Evolutionary conservation across 192 early-diverging fungal genomes (phyloP).

Genomic region (Podochytrium sp.): DNA sequence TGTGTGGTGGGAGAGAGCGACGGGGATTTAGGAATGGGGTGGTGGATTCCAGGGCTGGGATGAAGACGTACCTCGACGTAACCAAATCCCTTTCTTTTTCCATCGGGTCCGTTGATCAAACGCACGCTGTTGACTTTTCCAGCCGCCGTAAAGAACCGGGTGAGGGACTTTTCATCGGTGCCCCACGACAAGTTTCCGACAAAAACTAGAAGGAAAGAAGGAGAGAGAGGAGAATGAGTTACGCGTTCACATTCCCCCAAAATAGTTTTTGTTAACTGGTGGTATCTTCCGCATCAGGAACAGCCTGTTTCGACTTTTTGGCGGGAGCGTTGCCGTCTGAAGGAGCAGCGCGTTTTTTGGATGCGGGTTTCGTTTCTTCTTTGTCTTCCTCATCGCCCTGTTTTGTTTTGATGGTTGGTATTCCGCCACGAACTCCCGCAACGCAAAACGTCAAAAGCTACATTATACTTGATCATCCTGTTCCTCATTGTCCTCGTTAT

Average conservation of each 20-base stretch:
- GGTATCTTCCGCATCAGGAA: conserved; percentile 7
- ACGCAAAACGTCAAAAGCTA: too few species aligned
- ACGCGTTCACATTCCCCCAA: background rate
- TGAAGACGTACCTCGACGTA: too few species aligned
- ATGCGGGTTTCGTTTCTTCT: conserved; percentile 37
- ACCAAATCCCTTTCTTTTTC: conserved; percentile 69
- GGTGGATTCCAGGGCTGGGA: too few species aligned
- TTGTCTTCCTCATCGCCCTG: conserved; percentile 57
- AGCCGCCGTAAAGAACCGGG: conserved; percentile 62
- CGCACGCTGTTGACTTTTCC: conserved; percentile 76
- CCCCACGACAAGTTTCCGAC: conserved; percentile 80
- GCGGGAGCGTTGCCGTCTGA: background rate
- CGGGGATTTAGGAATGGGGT: too few species aligned
- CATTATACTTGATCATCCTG: background rate
- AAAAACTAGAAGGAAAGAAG: conserved; percentile 43
- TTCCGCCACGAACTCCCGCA: too few species aligned
- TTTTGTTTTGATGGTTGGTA: too few species aligned
- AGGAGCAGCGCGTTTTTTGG: conserved; percentile 43
- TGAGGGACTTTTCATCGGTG: conserved; percentile 66
- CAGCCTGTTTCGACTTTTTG: background rate
- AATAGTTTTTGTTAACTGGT: conserved; percentile 11
- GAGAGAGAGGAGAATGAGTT: background rate
- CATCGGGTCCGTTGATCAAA: conserved; percentile 74
- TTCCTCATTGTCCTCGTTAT: conserved; percentile 2
- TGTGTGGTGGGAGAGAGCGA: conserved; percentile 91